These are phyloP conservation scores for Aspergillus sp. DNA, from an alignment of 2,329 filamentous ascomycete species.

Conservation along the genomic window DNA sequence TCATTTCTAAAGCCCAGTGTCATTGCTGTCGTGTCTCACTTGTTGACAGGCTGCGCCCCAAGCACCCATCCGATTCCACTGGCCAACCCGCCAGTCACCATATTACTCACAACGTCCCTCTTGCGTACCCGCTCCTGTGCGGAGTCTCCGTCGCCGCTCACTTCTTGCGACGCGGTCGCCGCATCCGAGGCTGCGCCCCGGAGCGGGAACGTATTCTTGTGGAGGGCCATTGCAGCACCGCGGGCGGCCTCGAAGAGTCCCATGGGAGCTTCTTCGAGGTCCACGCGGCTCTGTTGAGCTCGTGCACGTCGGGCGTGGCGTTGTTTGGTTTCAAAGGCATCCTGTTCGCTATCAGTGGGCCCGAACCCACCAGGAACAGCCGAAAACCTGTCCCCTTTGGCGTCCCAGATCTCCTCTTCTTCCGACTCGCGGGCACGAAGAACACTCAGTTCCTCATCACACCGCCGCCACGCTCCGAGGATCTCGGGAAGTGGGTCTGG, in stretches of 20 bases:
- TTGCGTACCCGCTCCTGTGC: conserved; percentile 42
- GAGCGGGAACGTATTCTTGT: conserved; percentile 49
- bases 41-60: conserved; percentile 50
- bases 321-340: conserved; percentile 44
- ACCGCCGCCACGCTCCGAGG: conserved; percentile 61
- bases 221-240: conserved; percentile 48
- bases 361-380: conserved; percentile 46
- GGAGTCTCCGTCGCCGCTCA: conserved; percentile 12
- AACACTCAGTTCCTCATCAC: conserved; percentile 59
- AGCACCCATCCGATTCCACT: conserved; percentile 66
- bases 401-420: conserved; percentile 59
- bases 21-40: conserved; percentile 12
- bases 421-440: conserved; percentile 55
- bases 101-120: conserved; percentile 60
- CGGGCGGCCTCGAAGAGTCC: conserved; percentile 53
- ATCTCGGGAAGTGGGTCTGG: conserved; percentile 59
- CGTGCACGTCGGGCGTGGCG: conserved; percentile 37
- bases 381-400: conserved; percentile 48
- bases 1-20: not conserved
- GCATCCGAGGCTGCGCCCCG: conserved; percentile 23
- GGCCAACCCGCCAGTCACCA: conserved; percentile 61
- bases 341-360: conserved; percentile 43
- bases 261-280: conserved; percentile 49
- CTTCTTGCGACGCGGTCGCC: conserved; percentile 10
- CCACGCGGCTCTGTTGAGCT: conserved; percentile 24